Percentiles rank a stretch among this genome's conserved stretches.
Conservation (phyloP, 768 basidiomycete species). For the Mycena polygramma region DNA sequence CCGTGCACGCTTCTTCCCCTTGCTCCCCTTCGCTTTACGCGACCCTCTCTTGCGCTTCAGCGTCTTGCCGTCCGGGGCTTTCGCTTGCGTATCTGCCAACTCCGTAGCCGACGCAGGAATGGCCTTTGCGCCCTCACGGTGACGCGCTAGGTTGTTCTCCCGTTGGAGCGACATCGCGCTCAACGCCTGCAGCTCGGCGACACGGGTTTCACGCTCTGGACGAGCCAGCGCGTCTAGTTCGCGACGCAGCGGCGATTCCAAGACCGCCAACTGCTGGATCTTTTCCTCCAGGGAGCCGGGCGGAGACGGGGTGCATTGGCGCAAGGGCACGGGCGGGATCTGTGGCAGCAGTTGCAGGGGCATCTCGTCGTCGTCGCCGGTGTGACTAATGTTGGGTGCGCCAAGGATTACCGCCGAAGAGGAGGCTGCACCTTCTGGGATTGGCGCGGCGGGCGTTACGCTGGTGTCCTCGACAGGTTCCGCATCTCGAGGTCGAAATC, state of each 20-base stretch:
- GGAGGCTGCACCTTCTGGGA: neutral
- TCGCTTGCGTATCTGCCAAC: neutral
- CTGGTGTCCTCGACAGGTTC: neutral
- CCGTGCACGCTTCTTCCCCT: neutral
- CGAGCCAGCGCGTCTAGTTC: neutral
- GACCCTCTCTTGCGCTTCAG: neutral
- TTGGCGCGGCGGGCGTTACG: neutral
- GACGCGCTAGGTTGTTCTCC: neutral
- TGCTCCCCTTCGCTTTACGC: neutral
- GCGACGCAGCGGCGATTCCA: neutral
- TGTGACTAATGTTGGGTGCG: no score
- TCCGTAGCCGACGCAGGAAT: neutral
- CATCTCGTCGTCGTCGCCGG: neutral
- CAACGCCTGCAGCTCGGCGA: neutral
- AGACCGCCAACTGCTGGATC: neutral
- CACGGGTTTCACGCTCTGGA: neutral
- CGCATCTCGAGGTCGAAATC: neutral
- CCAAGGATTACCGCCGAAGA: no score
- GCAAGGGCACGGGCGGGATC: neutral
- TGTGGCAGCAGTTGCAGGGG: neutral
- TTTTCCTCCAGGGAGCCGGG: neutral
- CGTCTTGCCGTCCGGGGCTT: neutral
- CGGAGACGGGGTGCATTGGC: neutral
- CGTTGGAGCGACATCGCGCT: neutral
- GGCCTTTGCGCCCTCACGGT: neutral